phyloP scores from a whole-genome alignment of 1,139 yeast species.

The Suhomyces choctaworum region DNA sequence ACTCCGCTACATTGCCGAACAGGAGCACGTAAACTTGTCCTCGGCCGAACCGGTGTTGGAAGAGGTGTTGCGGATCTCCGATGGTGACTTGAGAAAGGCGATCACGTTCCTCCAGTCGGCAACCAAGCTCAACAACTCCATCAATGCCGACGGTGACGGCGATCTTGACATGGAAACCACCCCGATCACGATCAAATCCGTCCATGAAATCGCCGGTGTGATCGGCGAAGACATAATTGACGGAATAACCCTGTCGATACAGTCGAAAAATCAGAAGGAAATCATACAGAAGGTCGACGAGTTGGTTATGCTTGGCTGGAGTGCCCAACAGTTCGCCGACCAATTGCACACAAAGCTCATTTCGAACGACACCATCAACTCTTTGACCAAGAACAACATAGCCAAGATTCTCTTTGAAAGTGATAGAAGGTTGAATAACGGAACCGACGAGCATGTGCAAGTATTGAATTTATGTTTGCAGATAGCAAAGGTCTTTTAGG shows the following conservation, averaged over 20 bases:
- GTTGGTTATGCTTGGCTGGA: slow-evolving; percentile 76
- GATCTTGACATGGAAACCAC: slow-evolving; percentile 20
- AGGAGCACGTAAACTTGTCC: slow-evolving; percentile 51
- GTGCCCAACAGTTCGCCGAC: slow-evolving; percentile 74
- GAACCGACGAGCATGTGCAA: slow-evolving; percentile 90
- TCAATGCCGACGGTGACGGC: slow-evolving; percentile 29
- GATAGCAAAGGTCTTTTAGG: slow-evolving; percentile 42
- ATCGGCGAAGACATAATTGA: slow-evolving; percentile 60
- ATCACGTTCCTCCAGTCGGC: slow-evolving; percentile 91
- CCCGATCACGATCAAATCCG: slow-evolving; percentile 43
- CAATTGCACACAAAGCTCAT: slow-evolving; percentile 80
- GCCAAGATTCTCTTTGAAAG: slow-evolving; percentile 69
- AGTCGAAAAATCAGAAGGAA: slow-evolving; percentile 33
- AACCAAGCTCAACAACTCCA: slow-evolving; percentile 54
- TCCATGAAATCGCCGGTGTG: slow-evolving; percentile 83
- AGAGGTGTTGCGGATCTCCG: slow-evolving; percentile 65
- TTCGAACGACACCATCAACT: slow-evolving; percentile 53
- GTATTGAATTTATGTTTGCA: slow-evolving; percentile 67
- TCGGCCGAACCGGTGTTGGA: slow-evolving; percentile 49
- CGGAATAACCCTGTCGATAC: slow-evolving; percentile 41
- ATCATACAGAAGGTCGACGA: slow-evolving; percentile 54
- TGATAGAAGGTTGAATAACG: slow-evolving; percentile 75
- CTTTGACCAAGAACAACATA: slow-evolving; percentile 62
- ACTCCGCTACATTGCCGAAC: slow-evolving; percentile 57
- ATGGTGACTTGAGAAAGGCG: slow-evolving; percentile 91